Evolutionary conservation across 345 rosid species (phyloP).

Genomic region (Cardamine resedifolia): DNA sequence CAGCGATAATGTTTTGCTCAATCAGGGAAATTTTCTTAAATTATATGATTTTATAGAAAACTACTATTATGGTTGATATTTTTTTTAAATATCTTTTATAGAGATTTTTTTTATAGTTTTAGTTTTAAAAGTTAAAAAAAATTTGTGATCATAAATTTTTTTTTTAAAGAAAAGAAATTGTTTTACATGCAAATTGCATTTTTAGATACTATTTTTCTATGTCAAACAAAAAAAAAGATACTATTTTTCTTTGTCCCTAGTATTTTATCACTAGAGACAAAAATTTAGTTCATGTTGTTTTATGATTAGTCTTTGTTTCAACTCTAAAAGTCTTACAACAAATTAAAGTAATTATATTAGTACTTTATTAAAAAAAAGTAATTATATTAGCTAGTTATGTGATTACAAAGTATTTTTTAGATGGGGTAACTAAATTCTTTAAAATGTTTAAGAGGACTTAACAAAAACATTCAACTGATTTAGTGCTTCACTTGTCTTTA

Average conservation of each 20-base stretch:
- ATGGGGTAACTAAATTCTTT: neutral
- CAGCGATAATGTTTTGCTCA: conserved; percentile 19
- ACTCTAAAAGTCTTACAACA: neutral
- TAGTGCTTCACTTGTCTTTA: neutral
- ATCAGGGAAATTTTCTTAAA: neutral
- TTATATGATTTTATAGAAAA: neutral
- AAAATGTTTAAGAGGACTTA: neutral
- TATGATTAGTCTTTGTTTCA: neutral
- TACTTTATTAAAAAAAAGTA: too few relatives aligned
- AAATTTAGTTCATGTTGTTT: neutral
- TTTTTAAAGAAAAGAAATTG: too few relatives aligned
- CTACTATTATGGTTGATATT: neutral
- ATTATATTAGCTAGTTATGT: neutral
- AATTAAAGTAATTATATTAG: neutral
- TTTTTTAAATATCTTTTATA: neutral
- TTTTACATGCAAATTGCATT: neutral
- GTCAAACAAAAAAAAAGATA: too few relatives aligned
- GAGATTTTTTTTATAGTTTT: neutral
- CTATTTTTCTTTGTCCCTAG: neutral
- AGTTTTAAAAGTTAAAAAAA: neutral
- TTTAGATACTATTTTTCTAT: neutral
- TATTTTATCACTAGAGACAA: neutral
- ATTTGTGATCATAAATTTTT: too few relatives aligned
- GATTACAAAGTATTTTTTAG: neutral
- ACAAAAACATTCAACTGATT: neutral